A percentile compares a stretch with the other conserved stretches of the same genome.
Evolutionary conservation across 2,329 filamentous ascomycete genomes (phyloP).

Genomic region (Lachnellula arida): DNA sequence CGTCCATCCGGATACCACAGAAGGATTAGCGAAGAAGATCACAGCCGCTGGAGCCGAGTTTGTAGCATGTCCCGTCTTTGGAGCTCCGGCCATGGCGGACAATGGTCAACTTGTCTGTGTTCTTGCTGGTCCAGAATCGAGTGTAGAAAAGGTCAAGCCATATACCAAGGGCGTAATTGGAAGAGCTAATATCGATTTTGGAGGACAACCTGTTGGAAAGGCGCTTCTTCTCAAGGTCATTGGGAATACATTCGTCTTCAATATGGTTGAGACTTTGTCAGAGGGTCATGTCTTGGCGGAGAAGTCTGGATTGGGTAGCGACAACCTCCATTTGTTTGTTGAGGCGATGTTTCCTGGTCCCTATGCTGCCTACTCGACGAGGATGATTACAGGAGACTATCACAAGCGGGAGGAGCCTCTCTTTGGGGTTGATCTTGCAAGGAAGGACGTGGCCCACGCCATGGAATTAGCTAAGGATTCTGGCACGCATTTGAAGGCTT

Average conservation of each 20-base stretch:
- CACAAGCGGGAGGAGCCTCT: constrained; percentile 71
- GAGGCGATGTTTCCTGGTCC: constrained; percentile 70
- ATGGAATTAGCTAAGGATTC: constrained; percentile 57
- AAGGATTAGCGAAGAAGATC: constrained; percentile 56
- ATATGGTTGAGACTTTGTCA: constrained; percentile 66
- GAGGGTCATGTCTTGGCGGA: constrained; percentile 78
- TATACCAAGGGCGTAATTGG: constrained; percentile 71
- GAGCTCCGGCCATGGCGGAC: constrained; percentile 66
- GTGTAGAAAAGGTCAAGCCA: constrained; percentile 60
- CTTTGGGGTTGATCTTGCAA: constrained; percentile 75
- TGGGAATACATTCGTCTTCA: constrained; percentile 81
- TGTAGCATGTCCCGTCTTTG: constrained; percentile 68
- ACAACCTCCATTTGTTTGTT: constrained; percentile 67
- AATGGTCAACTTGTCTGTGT: constrained; percentile 68
- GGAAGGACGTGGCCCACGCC: constrained; percentile 78
- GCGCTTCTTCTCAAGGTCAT: constrained; percentile 70
- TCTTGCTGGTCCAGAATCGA: constrained; percentile 57
- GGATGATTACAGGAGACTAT: constrained; percentile 74
- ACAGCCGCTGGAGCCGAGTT: constrained; percentile 62
- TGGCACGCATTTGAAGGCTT: constrained; percentile 58
- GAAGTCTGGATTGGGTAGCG: constrained; percentile 69
- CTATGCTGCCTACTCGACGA: constrained; percentile 67
- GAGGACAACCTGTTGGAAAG: constrained; percentile 61
- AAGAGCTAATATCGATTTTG: constrained; percentile 64
- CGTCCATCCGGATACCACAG: constrained; percentile 76